Evolutionary conservation across 2,329 filamentous ascomycete genomes (phyloP).

Genomic region (Trichoderma breve): DNA sequence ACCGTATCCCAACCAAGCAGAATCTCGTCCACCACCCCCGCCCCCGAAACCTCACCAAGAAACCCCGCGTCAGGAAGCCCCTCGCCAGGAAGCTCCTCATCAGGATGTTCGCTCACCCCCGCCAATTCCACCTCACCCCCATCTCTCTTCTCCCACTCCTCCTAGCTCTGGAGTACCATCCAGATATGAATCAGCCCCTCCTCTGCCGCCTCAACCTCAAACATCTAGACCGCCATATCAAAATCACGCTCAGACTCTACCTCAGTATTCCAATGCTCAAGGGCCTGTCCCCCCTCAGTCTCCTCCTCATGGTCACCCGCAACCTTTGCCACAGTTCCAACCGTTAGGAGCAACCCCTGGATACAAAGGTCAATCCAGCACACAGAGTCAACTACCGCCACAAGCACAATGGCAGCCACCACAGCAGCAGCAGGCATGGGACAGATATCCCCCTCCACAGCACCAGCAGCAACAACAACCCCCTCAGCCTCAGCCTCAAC

Average conservation of each 20-base stretch:
- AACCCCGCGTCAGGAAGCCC: not conserved
- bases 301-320: not conserved
- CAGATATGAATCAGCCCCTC: conserved; percentile 49
- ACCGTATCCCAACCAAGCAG: conserved; percentile 34
- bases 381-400: conserved; percentile 17
- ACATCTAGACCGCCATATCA: not conserved
- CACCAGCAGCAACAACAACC: conserved; percentile 24
- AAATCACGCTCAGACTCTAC: not conserved
- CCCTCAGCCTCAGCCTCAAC: not conserved
- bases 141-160: conserved; percentile 23
- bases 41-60: conserved; percentile 37
- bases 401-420: conserved; percentile 28
- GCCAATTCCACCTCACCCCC: conserved; percentile 32
- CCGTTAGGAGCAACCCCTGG: not conserved
- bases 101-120: conserved; percentile 22
- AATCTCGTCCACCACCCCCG: conserved; percentile 52
- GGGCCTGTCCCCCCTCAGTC: not conserved
- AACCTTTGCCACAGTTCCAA: not conserved
- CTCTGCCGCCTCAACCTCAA: conserved; percentile 39
- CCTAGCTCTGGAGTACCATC: conserved; percentile 31
- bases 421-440: conserved; percentile 27
- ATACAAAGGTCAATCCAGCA: conserved; percentile 24
- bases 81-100: not conserved
- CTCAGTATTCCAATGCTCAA: not conserved
- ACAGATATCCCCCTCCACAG: not conserved